Base-by-base conservation (phyloP, 768 basidiomycete species). In the Polyporus arcularius region DNA sequence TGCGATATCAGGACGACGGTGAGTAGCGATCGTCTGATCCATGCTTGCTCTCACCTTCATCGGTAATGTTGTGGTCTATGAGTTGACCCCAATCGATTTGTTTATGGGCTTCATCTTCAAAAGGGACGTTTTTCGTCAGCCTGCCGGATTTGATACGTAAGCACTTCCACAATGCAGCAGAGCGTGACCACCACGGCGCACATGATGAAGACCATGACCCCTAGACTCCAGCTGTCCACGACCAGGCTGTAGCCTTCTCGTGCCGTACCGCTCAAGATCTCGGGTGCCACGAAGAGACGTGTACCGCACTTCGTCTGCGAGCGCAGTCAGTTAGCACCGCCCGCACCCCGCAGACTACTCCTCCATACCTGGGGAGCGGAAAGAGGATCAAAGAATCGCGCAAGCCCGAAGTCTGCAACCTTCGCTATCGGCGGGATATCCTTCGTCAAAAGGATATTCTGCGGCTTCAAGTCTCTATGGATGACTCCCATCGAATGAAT, bases 241-340 rank as follows among this genome's bases (percentile, higher is more conserved):
- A 87, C 75, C 59, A 86, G 83, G 67, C 88, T 86, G 68, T 98
- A 97, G 2, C 92, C 94, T 4, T 95, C 95, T 47, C 21, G 21
- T 26, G 87, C 42, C 7, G 6, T 35, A 6, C 11, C 35, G 3
- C 11, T 11, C 11, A 11, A 35, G 6, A 98, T 92, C 66, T 96
- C 94, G 3, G 92, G 92, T 1, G 93, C 94, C 8, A 95, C 84
- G 70, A 96, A 96, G 64, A 84, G 86, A 0, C 94, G 94, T 0
- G 95, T 98, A 7, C 95, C 95, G 66, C 95, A 96, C 88, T 92
- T 90, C 0, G 94, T 95, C 84, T 89, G 68, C 85, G 94, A 84
- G 38, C 87, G 21, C 79, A 3, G 14, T 56, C 30, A 46, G 26
- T 16, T n/a, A 77, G 60, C 93, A 88, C 72, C 87, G 94, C 74